Percentiles rank a stretch among this genome's conserved stretches.
These are phyloP conservation scores for Xylaria sp. DNA, from an alignment of 2,329 filamentous ascomycete genomes.

Conservation along the genomic window DNA sequence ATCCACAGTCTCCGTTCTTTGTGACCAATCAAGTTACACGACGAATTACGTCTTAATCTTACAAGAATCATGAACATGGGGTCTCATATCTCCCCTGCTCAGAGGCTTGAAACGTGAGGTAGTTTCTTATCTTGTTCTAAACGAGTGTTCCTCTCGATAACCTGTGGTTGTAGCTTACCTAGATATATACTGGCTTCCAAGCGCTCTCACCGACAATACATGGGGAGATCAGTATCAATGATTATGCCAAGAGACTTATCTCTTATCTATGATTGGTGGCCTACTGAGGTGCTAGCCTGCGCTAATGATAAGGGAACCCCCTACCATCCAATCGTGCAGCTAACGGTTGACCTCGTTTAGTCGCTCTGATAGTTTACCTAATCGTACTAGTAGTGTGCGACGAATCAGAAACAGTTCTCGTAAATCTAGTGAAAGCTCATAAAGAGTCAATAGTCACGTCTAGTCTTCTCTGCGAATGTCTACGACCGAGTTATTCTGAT, in stretches of 20 bases:
- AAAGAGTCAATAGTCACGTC: background rate
- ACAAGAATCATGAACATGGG: constrained; percentile 5
- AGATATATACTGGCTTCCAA: no score
- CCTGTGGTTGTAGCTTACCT: no score
- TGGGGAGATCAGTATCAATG: background rate
- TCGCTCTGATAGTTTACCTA: no score
- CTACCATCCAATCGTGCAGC: background rate
- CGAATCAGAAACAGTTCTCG: background rate
- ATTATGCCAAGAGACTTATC: background rate
- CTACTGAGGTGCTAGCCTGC: background rate
- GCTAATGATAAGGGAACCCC: background rate
- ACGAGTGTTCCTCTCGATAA: no score
- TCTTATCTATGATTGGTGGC: background rate
- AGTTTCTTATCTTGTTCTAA: no score
- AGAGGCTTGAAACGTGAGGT: background rate
- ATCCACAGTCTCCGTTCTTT: background rate
- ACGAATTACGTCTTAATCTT: background rate
- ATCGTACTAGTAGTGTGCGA: background rate
- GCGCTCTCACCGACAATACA: no score
- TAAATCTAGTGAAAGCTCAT: background rate
- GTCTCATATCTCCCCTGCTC: background rate
- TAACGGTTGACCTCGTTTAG: background rate
- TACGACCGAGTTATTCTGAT: no score
- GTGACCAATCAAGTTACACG: constrained; percentile 9
- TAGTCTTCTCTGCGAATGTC: no score